Evolutionary conservation across 2,329 filamentous ascomycete genomes (phyloP).

Genomic region (Cadophora gregata): DNA sequence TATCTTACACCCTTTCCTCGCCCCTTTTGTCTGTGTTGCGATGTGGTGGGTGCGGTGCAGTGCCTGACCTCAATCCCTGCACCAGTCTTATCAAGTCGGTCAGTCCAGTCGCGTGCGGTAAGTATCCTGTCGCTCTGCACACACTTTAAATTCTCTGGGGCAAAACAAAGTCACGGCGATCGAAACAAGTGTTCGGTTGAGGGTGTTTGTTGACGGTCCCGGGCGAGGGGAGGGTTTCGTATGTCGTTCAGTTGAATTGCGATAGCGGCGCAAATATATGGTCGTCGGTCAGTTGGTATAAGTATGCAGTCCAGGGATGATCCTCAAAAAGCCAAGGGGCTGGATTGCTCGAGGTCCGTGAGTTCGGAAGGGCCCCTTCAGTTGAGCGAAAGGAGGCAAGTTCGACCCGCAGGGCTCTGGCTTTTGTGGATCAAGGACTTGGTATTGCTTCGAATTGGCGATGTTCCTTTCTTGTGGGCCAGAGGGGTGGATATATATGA

Average conservation of each 20-base stretch:
- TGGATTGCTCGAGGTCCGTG: conserved; percentile 8
- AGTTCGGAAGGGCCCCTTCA: conserved; percentile 3
- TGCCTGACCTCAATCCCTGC: conserved; percentile 4
- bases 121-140: not conserved
- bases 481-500: not conserved
- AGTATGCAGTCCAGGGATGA: conserved; percentile 12
- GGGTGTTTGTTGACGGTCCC: not conserved
- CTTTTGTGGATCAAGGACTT: not conserved
- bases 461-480: no score
- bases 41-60: no score
- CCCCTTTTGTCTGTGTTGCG: not conserved
- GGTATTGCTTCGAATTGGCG: not conserved
- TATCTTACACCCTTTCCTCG: not conserved
- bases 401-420: not conserved
- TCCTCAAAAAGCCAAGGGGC: conserved; percentile 6
- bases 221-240: not conserved
- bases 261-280: conserved; percentile 10
- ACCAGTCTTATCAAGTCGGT: not conserved
- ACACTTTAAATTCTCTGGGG: not conserved
- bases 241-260: not conserved
- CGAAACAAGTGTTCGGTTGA: not conserved
- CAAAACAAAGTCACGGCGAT: not conserved
- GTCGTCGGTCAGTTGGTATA: not conserved
- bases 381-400: conserved; percentile 2
- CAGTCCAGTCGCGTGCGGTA: conserved; percentile 2